Evolutionary conservation across 139 green algal species (phyloP).

Genomic region (Tetratostichococcus sp.): DNA sequence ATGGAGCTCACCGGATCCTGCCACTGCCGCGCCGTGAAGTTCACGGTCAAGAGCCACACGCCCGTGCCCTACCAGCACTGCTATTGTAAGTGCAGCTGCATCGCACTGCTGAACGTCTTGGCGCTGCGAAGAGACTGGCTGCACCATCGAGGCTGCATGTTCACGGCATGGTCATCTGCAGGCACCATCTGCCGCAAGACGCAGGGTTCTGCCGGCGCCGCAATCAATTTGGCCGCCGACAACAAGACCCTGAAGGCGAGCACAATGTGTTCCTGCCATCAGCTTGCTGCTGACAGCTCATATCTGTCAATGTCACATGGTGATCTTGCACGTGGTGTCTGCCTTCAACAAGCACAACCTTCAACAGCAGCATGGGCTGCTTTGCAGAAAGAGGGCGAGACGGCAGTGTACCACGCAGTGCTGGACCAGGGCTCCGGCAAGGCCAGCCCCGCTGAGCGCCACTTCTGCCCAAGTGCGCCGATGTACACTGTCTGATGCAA

Average conservation of each 20-base stretch:
- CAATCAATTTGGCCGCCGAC: neutral
- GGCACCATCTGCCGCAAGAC: neutral
- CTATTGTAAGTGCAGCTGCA: neutral
- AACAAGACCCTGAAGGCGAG: neutral
- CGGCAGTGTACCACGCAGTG: neutral
- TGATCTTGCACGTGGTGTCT: too few relatives aligned
- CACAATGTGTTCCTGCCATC: too few relatives aligned
- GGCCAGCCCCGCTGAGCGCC: neutral
- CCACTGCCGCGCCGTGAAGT: neutral
- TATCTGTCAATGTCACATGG: too few relatives aligned
- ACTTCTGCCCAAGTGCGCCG: neutral
- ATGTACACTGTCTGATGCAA: too few relatives aligned
- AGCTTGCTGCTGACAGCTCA: too few relatives aligned
- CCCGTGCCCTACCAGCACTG: neutral
- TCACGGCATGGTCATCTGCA: too few relatives aligned
- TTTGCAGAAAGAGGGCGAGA: neutral
- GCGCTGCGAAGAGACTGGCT: too few relatives aligned
- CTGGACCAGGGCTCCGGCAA: neutral
- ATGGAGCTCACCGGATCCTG: neutral
- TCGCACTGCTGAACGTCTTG: too few relatives aligned
- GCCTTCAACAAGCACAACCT: too few relatives aligned
- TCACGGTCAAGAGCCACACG: neutral
- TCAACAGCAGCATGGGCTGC: too few relatives aligned
- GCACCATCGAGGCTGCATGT: too few relatives aligned
- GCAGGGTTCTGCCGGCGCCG: neutral